Percentiles rank a stretch among this genome's conserved stretches.
Evolutionary conservation across 257 asterid species (phyloP).

Genomic region (Cruciata laevipes): DNA sequence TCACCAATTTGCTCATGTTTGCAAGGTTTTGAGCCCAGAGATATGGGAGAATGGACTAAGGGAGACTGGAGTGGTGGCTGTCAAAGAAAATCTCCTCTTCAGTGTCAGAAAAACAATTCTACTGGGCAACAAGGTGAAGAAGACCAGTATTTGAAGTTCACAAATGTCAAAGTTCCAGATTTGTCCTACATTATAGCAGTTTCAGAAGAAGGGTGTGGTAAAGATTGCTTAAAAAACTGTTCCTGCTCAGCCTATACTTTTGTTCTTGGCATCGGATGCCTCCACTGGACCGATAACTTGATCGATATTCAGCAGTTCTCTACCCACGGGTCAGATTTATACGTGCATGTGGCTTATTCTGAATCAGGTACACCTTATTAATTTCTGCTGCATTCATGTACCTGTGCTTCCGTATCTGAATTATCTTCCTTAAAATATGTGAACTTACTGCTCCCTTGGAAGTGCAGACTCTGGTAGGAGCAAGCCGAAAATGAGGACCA

Average conservation of each 20-base stretch:
- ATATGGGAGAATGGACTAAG: conserved; percentile 34
- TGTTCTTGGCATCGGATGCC: conserved; percentile 23
- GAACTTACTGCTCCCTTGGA: not conserved
- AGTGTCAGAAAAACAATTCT: conserved; percentile 23
- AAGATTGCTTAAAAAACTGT: conserved; percentile 25
- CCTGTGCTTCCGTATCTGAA: no score
- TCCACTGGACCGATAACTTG: conserved; percentile 28
- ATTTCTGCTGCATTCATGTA: not conserved
- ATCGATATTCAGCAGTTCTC: conserved; percentile 35
- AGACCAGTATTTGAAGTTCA: conserved; percentile 43
- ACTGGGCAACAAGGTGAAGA: conserved; percentile 7
- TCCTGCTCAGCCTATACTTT: conserved; percentile 31
- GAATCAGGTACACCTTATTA: conserved; percentile 37
- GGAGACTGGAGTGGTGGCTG: conserved; percentile 59
- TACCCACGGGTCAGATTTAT: conserved; percentile 33
- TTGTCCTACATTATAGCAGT: conserved; percentile 22
- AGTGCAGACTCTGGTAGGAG: conserved; percentile 19
- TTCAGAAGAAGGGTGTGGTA: conserved; percentile 25
- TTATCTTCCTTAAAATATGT: not conserved
- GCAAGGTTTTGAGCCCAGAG: conserved; percentile 39
- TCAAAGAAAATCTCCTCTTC: conserved; percentile 26
- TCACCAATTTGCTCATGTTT: conserved; percentile 47
- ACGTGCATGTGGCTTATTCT: conserved; percentile 41
- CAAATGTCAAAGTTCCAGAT: conserved; percentile 37
- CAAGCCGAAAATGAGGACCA: not conserved